Evolutionary conservation across 148 eudicot genomes (phyloP).

Genomic region (Simmondsia chinensis): DNA sequence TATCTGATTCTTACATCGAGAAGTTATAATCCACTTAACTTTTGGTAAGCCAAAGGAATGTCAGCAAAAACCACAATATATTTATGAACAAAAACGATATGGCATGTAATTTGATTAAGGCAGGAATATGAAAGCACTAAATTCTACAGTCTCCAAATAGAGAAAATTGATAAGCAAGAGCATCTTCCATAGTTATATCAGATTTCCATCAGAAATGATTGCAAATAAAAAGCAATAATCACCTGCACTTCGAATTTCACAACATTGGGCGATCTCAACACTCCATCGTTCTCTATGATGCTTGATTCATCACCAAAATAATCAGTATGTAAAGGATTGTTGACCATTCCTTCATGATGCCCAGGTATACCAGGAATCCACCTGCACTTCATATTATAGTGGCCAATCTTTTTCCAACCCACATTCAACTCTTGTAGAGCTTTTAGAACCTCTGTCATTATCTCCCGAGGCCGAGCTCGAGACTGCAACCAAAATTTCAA

Average conservation of each 20-base stretch:
- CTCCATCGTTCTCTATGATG: constrained; percentile 52
- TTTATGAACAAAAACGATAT: too few relatives aligned
- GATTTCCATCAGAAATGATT: too few relatives aligned
- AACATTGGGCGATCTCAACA: constrained; percentile 37
- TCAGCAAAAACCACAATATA: too few relatives aligned
- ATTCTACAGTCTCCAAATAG: too few relatives aligned
- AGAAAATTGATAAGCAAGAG: too few relatives aligned
- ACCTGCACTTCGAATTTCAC: constrained; percentile 99
- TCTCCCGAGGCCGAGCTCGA: constrained; percentile 85
- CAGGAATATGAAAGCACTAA: too few relatives aligned
- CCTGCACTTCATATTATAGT: constrained; percentile 89
- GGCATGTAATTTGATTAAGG: too few relatives aligned
- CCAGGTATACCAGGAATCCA: constrained; percentile 71
- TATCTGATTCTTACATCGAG: too few relatives aligned
- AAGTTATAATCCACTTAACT: too few relatives aligned
- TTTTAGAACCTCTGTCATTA: constrained; percentile 88
- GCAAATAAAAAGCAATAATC: background rate
- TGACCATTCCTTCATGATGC: constrained; percentile 45
- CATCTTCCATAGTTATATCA: too few relatives aligned
- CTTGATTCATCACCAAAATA: constrained; percentile 66
- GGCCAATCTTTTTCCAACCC: constrained; percentile 89
- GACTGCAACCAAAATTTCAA: constrained; percentile 37
- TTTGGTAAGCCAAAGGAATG: too few relatives aligned
- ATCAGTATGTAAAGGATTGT: constrained; percentile 41
- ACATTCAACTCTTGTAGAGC: constrained; percentile 89